Conservation (phyloP, 2,329 filamentous ascomycete genomes). For the Grosmannia clavigera region DNA sequence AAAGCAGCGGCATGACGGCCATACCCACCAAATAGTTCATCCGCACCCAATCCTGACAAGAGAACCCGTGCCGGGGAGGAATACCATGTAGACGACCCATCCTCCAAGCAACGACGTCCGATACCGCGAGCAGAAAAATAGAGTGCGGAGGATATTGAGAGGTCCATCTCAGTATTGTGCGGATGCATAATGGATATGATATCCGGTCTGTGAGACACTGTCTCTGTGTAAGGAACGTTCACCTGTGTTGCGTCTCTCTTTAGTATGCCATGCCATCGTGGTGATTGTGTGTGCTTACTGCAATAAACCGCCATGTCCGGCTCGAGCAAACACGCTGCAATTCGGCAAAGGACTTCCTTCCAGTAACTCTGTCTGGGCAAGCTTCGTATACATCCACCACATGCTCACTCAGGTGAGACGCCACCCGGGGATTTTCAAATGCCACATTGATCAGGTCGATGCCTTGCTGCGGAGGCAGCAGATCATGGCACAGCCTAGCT, state of each 20-base stretch:
- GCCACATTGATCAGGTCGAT: slow-evolving; percentile 92
- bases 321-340: slow-evolving; percentile 54
- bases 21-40: slow-evolving; percentile 94
- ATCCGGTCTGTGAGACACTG: slow-evolving; percentile 50
- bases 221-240: slow-evolving; percentile 71
- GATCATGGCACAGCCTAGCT: slow-evolving; percentile 65
- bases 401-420: slow-evolving; percentile 32
- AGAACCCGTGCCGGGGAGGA: slow-evolving; percentile 65
- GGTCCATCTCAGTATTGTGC: slow-evolving; percentile 97
- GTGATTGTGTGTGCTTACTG: slow-evolving; percentile 29
- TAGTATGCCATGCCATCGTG: not conserved
- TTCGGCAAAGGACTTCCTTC: slow-evolving; percentile 67
- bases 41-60: slow-evolving; percentile 84
- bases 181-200: slow-evolving; percentile 75
- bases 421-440: slow-evolving; percentile 81
- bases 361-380: slow-evolving; percentile 85
- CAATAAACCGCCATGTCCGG: slow-evolving; percentile 72
- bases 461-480: slow-evolving; percentile 53
- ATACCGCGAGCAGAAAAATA: slow-evolving; percentile 81
- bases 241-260: slow-evolving; percentile 30
- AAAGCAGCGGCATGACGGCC: slow-evolving; percentile 72
- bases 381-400: slow-evolving; percentile 51
- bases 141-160: slow-evolving; percentile 86
- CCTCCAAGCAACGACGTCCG: slow-evolving; percentile 31
- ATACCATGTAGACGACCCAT: slow-evolving; percentile 1